phyloP scores from a whole-genome alignment of 108 stramenopile genomes.

The Schizochytrium sp. region DNA sequence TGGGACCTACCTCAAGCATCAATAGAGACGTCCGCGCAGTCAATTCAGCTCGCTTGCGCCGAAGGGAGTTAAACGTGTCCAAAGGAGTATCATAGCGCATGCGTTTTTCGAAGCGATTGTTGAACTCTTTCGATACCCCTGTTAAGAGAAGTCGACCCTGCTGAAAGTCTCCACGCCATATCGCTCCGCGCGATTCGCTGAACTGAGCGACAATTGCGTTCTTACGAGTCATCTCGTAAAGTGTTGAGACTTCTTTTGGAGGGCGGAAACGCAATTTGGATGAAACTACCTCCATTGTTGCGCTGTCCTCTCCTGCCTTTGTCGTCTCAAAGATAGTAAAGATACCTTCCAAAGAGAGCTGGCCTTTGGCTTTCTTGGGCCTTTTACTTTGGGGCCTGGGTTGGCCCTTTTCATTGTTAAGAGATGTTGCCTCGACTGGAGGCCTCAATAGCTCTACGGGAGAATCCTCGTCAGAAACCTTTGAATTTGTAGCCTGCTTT shows the following conservation, averaged over 20 bases:
- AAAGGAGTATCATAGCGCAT: background rate
- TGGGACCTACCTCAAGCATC: background rate
- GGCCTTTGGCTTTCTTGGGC: background rate
- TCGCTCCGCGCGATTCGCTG: background rate
- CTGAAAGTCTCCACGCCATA: background rate
- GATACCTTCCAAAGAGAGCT: background rate
- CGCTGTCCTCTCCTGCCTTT: background rate
- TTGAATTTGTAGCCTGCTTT: too few species aligned
- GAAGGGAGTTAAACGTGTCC: background rate
- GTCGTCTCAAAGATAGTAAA: background rate
- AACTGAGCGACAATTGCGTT: background rate
- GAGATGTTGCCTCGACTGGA: too few species aligned
- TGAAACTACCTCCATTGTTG: background rate
- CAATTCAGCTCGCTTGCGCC: background rate
- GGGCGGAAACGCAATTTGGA: background rate
- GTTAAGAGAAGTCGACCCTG: background rate
- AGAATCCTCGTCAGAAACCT: too few species aligned
- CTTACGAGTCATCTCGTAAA: background rate
- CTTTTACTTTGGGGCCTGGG: background rate
- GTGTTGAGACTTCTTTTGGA: background rate
- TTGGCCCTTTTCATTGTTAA: too few species aligned
- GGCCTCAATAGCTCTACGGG: too few species aligned
- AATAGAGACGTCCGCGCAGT: background rate
- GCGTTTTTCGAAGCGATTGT: background rate
- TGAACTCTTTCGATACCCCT: background rate